Base-by-base conservation (phyloP, 2,329 filamentous ascomycete species). In the Verticillium nonalfalfae region DNA sequence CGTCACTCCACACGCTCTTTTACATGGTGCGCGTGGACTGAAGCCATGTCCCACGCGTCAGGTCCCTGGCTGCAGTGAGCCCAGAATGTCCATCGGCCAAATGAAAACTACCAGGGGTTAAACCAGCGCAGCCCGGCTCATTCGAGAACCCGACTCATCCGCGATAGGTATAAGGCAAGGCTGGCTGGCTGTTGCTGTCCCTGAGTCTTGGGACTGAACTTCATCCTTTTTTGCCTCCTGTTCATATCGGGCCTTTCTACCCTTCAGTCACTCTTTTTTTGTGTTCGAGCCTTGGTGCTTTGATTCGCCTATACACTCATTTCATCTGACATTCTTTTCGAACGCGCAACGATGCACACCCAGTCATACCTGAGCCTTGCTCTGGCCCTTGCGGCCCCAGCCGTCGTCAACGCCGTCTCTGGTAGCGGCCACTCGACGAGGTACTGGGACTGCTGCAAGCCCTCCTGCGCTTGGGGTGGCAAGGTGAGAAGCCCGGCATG, bases 381-480 rank as follows among this genome's bases (percentile, higher is more conserved):
- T 5, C 18, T 58, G 18, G 56, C 36, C 3, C 35, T 36, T 11
- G 56, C 56, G 3, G 36, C 38, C 7, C 56, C 56, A 10, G 35
- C 56, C 18, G n/a, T 34, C 10, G 56, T 58, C 56, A 26, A 11
- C 18, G 56, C 56, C 21, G 18, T 31, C 26, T 58, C 56, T 14
- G 56, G 56, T 38, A 58, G 38, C 7, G 56, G 56, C 35, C 56
- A 58, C 36, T 73, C 71, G 33, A 70, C 67, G 36, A 69, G 80
- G 61, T 84, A 82, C 71, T 83, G 84, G 82, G 87, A 90, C 71
- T 90, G 88, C 77, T 90, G 87, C 77, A 90, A 91, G 78, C 82
- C 86, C 34, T 87, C 85, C 21, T 90, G 87, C 71, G 79, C 79
- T 4, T 85, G 86, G 86, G 70, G 77, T 9, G 79, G 74, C 60